A percentile compares a stretch with the other conserved stretches of the same genome.
These are phyloP conservation scores for Lasiosphaeria ovina DNA, from an alignment of 495 filamentous ascomycete species.

Conservation along the genomic window DNA sequence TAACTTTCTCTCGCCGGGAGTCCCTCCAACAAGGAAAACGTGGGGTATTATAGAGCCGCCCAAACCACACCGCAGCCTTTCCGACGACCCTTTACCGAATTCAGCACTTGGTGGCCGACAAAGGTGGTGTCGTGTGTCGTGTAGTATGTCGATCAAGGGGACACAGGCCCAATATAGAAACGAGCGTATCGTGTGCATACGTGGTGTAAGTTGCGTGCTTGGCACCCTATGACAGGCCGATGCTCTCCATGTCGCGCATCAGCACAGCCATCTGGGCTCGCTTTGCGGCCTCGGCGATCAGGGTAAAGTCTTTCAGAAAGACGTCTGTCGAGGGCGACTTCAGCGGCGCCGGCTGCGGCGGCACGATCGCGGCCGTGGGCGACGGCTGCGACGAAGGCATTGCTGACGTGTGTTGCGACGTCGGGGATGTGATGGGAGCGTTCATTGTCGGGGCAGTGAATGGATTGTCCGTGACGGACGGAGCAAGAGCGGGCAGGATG, in stretches of 20 bases:
- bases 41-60: no score
- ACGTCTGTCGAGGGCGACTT: constrained; percentile 52
- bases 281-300: constrained; percentile 94
- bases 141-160: no score
- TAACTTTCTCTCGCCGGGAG: no score
- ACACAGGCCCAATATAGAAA: no score
- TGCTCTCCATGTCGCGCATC: constrained; percentile 76
- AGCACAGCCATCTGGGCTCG: constrained; percentile 84
- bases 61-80: no score
- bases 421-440: constrained; percentile 35
- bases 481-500: neutral
- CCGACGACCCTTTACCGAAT: no score
- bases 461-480: neutral
- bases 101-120: no score
- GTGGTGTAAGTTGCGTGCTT: no score
- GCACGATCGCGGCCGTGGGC: constrained; percentile 25
- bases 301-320: constrained; percentile 74
- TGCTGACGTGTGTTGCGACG: constrained; percentile 25
- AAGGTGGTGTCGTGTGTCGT: no score
- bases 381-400: constrained; percentile 30
- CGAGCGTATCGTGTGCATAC: no score
- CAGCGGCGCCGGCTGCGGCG: constrained; percentile 34
- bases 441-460: constrained; percentile 32
- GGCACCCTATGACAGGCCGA: constrained; percentile 48
- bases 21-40: no score